These are phyloP conservation scores for Colletotrichum sp. DNA, from an alignment of 2,329 filamentous ascomycete genomes.

Conservation along the genomic window DNA sequence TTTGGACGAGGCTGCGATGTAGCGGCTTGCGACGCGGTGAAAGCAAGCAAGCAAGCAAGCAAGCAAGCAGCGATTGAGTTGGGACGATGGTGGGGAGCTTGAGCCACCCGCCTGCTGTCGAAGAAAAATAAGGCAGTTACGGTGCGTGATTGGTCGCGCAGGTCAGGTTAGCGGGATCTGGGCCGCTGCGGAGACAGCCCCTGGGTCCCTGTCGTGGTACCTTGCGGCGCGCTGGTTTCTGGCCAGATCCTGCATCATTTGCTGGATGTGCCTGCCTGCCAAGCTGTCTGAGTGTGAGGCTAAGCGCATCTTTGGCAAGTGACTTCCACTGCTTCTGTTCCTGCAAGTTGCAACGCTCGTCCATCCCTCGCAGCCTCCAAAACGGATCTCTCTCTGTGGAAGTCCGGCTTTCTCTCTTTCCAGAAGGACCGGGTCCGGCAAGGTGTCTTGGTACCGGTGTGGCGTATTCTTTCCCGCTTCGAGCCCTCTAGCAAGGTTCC, in stretches of 20 bases:
- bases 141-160: not conserved
- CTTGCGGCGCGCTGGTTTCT: not conserved
- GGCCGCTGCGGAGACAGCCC: not conserved
- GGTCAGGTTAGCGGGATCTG: not conserved
- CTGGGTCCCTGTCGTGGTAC: not conserved
- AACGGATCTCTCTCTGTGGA: not conserved
- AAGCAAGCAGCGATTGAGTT: not conserved
- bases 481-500: not conserved
- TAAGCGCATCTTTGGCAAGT: not conserved
- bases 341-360: not conserved
- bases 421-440: not conserved
- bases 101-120: not conserved
- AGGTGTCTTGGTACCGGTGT: not conserved
- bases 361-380: not conserved
- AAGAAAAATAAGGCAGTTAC: not conserved
- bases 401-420: not conserved
- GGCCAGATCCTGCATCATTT: not conserved
- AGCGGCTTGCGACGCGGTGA: not conserved
- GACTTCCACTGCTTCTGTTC: not conserved
- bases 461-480: not conserved
- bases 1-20: slow-evolving; percentile 11
- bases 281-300: not conserved
- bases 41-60: not conserved
- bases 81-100: not conserved
- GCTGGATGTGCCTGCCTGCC: not conserved